phyloP scores from a whole-genome alignment of 805 yeast genomes.

The Ogataea nakhonphanomensis region DNA sequence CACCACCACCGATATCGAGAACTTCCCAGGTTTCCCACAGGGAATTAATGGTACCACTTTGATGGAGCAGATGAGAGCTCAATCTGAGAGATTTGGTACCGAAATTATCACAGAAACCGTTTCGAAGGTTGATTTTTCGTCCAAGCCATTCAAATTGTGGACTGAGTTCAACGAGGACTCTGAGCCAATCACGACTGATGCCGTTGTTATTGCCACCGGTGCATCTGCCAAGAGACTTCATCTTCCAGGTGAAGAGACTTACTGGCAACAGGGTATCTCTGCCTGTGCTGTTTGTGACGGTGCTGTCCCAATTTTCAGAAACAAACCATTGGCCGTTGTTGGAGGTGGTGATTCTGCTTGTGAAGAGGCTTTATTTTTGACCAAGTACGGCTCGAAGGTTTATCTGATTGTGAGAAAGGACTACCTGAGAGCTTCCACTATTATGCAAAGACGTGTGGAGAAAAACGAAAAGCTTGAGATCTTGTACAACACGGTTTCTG shows the following conservation, averaged over 20 bases:
- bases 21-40: slow-evolving; percentile 97
- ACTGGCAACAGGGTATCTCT: slow-evolving; percentile 99
- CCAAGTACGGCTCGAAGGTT: slow-evolving; percentile 97
- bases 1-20: slow-evolving; percentile 97
- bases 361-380: slow-evolving; percentile 95
- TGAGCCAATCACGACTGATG: slow-evolving; percentile 89
- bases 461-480: slow-evolving; percentile 87
- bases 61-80: slow-evolving; percentile 93
- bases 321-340: slow-evolving; percentile 94
- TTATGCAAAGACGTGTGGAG: slow-evolving; percentile 93
- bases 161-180: slow-evolving; percentile 91
- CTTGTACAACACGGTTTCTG: slow-evolving; percentile 77
- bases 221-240: slow-evolving; percentile 95
- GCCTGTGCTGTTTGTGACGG: slow-evolving; percentile 99
- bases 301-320: slow-evolving; percentile 98
- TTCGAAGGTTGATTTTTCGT: slow-evolving; percentile 83
- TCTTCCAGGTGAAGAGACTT: slow-evolving; percentile 93
- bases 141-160: slow-evolving; percentile 95
- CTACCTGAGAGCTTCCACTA: slow-evolving; percentile 87
- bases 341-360: slow-evolving; percentile 99
- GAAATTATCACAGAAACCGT: slow-evolving; percentile 93
- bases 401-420: slow-evolving; percentile 92
- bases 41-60: slow-evolving; percentile 84
- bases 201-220: slow-evolving; percentile 93
- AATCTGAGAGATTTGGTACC: slow-evolving; percentile 85